A percentile compares a stretch with the other conserved stretches of the same genome.
Conservation (phyloP, 495 filamentous ascomycete species). For the Penicillium paxilli region DNA sequence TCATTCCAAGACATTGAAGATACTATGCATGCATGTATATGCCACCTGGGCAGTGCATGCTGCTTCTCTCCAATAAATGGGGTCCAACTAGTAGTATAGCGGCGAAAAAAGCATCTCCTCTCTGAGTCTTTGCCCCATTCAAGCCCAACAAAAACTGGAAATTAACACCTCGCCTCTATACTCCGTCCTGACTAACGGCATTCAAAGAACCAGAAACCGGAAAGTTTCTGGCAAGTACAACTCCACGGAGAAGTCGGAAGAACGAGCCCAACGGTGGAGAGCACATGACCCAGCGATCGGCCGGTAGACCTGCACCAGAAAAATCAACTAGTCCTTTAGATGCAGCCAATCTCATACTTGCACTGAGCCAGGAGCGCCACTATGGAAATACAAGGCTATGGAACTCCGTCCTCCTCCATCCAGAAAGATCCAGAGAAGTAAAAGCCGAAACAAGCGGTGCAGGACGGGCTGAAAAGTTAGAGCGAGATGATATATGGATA, state of each 20-base stretch:
- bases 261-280: constrained; percentile 5
- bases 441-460: background rate
- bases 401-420: background rate
- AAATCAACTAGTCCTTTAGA: background rate
- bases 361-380: background rate
- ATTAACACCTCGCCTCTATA: no score
- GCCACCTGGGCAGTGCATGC: no score
- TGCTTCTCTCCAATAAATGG: no score
- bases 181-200: background rate
- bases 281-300: constrained; percentile 8
- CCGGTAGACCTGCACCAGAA: background rate
- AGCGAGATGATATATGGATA: background rate
- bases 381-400: background rate
- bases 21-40: no score
- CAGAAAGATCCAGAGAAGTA: background rate
- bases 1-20: no score
- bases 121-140: background rate
- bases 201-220: background rate
- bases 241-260: background rate
- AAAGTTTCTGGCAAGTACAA: background rate
- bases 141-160: no score
- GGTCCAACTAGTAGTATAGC: no score
- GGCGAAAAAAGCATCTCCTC: no score
- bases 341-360: background rate
- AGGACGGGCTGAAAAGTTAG: constrained; percentile 2